Evolutionary conservation across 192 early-diverging fungal species (phyloP).

Genomic region (Coemansia sp.): DNA sequence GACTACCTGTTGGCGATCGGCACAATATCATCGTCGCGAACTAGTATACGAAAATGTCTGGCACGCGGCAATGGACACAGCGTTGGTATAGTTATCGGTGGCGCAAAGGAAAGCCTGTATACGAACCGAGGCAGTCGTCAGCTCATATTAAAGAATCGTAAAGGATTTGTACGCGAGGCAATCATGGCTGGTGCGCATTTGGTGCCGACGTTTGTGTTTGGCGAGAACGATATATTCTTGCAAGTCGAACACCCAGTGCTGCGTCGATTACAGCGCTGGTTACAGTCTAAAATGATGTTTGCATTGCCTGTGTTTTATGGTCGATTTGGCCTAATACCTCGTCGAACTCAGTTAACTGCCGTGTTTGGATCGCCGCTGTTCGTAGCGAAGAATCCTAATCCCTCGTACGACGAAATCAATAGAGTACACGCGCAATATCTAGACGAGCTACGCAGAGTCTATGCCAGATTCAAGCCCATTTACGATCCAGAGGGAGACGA

Average conservation of each 20-base stretch:
- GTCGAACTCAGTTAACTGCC: constrained; percentile 36
- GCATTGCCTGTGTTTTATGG: constrained; percentile 84
- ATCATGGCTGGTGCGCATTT: constrained; percentile 79
- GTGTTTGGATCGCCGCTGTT: constrained; percentile 41
- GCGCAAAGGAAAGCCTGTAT: constrained; percentile 81
- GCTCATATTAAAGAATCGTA: constrained; percentile 73
- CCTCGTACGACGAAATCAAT: constrained; percentile 41
- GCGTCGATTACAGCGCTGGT: constrained; percentile 65
- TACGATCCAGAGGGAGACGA: constrained; percentile 53
- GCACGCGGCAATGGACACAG: constrained; percentile 72
- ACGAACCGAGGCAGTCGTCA: constrained; percentile 69
- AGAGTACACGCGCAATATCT: constrained; percentile 41
- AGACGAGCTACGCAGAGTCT: constrained; percentile 33
- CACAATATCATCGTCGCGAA: constrained; percentile 72
- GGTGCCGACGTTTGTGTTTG: constrained; percentile 90
- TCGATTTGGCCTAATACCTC: constrained; percentile 60
- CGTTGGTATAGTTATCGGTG: constrained; percentile 91
- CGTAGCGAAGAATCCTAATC: constrained; percentile 30
- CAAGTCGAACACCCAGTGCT: constrained; percentile 72
- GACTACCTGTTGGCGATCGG: constrained; percentile 82
- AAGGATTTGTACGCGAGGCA: constrained; percentile 94
- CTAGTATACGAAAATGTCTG: constrained; percentile 79
- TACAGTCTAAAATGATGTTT: constrained; percentile 74
- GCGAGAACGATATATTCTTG: constrained; percentile 91
- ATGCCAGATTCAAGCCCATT: constrained; percentile 42